Conservation (phyloP, 2,329 filamentous ascomycete genomes). For the Monilinia fructigena region DNA sequence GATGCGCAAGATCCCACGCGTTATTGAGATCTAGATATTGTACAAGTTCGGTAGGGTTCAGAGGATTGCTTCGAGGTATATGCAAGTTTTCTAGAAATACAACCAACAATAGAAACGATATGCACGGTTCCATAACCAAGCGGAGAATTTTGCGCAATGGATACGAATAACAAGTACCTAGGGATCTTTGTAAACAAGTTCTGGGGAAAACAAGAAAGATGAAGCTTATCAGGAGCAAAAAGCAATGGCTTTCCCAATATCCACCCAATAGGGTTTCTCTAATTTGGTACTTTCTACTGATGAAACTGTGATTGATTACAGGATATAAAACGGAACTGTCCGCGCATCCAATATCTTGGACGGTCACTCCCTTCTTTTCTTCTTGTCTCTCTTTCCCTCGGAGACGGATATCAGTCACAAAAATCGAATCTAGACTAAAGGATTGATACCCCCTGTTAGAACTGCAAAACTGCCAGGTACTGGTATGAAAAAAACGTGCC, state of each 20-base stretch:
- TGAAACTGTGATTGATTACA: conserved; percentile 10
- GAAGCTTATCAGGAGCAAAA: conserved; percentile 1
- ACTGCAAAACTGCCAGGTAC: background rate
- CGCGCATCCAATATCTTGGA: background rate
- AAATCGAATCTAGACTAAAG: background rate
- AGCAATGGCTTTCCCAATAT: background rate
- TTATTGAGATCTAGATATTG: background rate
- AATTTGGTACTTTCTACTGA: background rate
- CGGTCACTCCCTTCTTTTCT: background rate
- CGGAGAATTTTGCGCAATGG: conserved; percentile 3
- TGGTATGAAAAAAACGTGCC: conserved; percentile 1
- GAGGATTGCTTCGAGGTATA: background rate
- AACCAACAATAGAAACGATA: conserved; percentile 6
- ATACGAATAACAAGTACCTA: background rate
- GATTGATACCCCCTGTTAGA: background rate
- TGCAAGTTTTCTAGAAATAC: conserved; percentile 17
- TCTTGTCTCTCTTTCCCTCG: background rate
- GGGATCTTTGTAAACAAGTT: background rate
- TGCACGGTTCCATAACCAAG: conserved; percentile 3
- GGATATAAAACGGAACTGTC: background rate
- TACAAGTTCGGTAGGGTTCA: background rate
- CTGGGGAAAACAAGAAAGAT: conserved; percentile 7
- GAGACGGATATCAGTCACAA: background rate
- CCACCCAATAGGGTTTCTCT: background rate
- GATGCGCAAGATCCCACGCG: conserved; percentile 11